These are phyloP conservation scores for Aspergillus intermedius DNA, from an alignment of 2,329 filamentous ascomycete genomes.

Conservation along the genomic window DNA sequence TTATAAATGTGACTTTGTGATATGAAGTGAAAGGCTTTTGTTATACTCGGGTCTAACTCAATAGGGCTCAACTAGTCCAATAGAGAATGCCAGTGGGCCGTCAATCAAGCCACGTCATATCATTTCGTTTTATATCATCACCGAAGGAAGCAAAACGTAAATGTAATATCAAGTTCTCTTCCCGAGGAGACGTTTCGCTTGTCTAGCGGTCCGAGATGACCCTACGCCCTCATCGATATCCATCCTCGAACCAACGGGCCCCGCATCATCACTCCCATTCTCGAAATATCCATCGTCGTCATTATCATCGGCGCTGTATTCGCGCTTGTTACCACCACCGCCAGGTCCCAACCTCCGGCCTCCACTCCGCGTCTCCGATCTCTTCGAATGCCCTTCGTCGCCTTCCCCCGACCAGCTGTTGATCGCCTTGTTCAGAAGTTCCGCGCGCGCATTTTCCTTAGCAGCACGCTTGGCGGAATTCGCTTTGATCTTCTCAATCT, in stretches of 20 bases:
- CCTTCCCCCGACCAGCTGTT: conserved; percentile 27
- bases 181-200: conserved; percentile 32
- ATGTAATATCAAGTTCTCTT: conserved; percentile 22
- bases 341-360: conserved; percentile 8
- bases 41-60: background rate
- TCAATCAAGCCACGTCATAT: too few relatives aligned
- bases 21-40: conserved; percentile 5
- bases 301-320: conserved; percentile 33
- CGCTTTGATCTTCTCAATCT: conserved; percentile 61
- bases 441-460: conserved; percentile 45
- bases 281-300: conserved; percentile 34
- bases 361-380: conserved; percentile 1
- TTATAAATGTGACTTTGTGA: conserved; percentile 9
- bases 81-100: too few relatives aligned
- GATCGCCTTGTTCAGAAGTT: conserved; percentile 46
- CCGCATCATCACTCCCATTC: conserved; percentile 21
- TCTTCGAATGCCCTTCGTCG: conserved; percentile 6
- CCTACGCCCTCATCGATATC: conserved; percentile 34
- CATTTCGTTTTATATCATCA: background rate
- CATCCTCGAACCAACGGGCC: conserved; percentile 27
- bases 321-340: conserved; percentile 34
- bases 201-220: conserved; percentile 19
- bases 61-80: background rate
- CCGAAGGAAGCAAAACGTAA: background rate
- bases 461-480: conserved; percentile 50